Evolutionary conservation across 441 rosid genomes (phyloP).

Genomic region (Populus hybrid): DNA sequence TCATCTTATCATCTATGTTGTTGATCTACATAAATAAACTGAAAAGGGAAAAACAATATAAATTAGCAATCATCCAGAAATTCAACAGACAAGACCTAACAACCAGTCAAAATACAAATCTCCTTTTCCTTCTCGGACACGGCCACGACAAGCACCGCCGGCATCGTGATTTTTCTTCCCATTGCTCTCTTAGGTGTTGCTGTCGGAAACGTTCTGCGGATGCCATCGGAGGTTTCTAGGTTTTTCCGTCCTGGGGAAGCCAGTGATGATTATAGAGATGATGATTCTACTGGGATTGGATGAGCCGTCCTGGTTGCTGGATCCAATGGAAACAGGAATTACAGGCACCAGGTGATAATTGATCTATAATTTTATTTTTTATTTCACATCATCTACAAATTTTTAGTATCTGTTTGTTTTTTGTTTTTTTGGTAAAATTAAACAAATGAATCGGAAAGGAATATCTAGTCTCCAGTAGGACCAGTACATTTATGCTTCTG

Average conservation of each 20-base stretch:
- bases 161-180: neutral
- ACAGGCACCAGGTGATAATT: conserved; percentile 49
- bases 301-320: conserved; percentile 66
- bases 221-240: neutral
- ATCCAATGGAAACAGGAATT: conserved; percentile 37
- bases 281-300: conserved; percentile 19
- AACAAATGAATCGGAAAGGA: too few relatives aligned
- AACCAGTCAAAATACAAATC: neutral
- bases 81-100: neutral
- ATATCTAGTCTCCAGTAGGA: too few relatives aligned
- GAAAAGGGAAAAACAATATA: too few relatives aligned
- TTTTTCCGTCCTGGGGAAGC: neutral
- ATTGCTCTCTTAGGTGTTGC: neutral
- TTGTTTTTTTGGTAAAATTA: too few relatives aligned
- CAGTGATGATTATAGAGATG: neutral
- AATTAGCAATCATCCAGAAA: neutral
- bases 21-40: too few relatives aligned
- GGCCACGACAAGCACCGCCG: neutral
- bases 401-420: too few relatives aligned
- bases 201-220: neutral
- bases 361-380: neutral
- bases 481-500: too few relatives aligned
- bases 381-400: neutral
- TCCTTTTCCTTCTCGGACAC: neutral
- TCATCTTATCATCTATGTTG: too few relatives aligned